Conservation (phyloP, 164 flowering plant genomes). For the Kalanchoe fedtschenkoi region DNA sequence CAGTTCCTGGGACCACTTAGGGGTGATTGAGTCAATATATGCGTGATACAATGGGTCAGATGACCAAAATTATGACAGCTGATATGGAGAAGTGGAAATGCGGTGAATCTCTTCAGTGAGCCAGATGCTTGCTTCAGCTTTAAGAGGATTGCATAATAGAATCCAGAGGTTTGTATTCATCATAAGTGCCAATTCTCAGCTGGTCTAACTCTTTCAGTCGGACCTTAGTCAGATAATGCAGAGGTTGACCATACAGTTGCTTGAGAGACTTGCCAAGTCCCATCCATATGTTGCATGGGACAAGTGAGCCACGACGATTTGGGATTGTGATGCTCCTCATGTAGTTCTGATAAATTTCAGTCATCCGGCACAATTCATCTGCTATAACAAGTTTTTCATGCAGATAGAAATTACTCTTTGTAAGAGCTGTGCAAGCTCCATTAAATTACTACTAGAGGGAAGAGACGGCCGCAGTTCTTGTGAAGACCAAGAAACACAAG, state of each 20-base stretch:
- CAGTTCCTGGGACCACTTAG: conserved; percentile 11
- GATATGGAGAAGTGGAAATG: conserved; percentile 41
- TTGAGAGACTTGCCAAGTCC: conserved; percentile 66
- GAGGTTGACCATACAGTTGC: conserved; percentile 67
- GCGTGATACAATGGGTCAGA: conserved; percentile 51
- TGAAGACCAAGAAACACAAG: no score
- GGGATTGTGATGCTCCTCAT: conserved; percentile 74
- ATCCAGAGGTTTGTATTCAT: conserved; percentile 50
- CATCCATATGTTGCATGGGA: conserved; percentile 66
- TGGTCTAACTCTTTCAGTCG: conserved; percentile 65
- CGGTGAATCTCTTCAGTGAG: conserved; percentile 76
- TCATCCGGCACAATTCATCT: conserved; percentile 45
- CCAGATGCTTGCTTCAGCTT: conserved; percentile 88
- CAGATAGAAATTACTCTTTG: not conserved
- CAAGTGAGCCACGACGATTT: conserved; percentile 37
- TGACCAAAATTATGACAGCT: conserved; percentile 54
- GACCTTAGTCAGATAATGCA: conserved; percentile 80
- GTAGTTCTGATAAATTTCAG: conserved; percentile 77
- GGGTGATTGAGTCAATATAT: conserved; percentile 56
- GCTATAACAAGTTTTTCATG: conserved; percentile 15
- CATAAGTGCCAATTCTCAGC: conserved; percentile 36
- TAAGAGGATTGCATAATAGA: conserved; percentile 53
- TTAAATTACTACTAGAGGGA: not conserved
- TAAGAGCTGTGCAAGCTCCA: not conserved
- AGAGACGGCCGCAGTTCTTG: not conserved